Evolutionary conservation across 2,329 filamentous ascomycete genomes (phyloP), one percentile per base, ranked within the genome.

Genomic region (Hypoxylon sp.): DNA sequence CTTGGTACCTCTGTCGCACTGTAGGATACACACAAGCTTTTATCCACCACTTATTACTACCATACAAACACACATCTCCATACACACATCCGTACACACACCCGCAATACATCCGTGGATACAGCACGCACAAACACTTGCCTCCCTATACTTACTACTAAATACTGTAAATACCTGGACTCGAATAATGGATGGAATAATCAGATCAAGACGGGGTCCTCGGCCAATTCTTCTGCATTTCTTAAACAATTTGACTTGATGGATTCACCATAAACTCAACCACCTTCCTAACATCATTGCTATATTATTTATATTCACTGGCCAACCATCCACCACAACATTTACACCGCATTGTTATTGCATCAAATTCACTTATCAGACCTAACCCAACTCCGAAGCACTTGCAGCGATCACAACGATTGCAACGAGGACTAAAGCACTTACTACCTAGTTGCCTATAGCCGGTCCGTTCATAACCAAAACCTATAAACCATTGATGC

Each of bases 111-210:
- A n/a, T n/a, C n/a, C n/a, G 11, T 35, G 48, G 29, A 52, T 9
- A 52, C 48, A 52, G 55, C 53, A 59, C 29, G 11, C 44, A 35
- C 26, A 48, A 48, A 17, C 35, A 42, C 37, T 13, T 24, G 4
- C 31, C 33, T 37, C 26, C 19, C 19, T 42, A 19, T 26, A n/a
- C 11, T 11, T 31, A 55, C 22, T n/a, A 31, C 48, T 35, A 13
- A 52, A 52, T 8, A 4, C 48, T 35, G 6, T 31, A 14, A 50
- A 35, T 19, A 31, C 6, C 29, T 31, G 22, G n/a, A 31, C 19
- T 52, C 8, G n/a, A 52, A 52, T 35, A n/a, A 52, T 52, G 29
- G 48, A n/a, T 37, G 35, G 17, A 35, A 35, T 35, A 52, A 35
- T 22, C 19, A 9, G 17, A 26, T 22, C 17, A 22, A 52, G 48